Percentiles rank a stretch among this genome's conserved stretches.
These are phyloP conservation scores for Sphaerostilbella broomeana DNA, from an alignment of 2,329 filamentous ascomycete species.

Conservation along the genomic window DNA sequence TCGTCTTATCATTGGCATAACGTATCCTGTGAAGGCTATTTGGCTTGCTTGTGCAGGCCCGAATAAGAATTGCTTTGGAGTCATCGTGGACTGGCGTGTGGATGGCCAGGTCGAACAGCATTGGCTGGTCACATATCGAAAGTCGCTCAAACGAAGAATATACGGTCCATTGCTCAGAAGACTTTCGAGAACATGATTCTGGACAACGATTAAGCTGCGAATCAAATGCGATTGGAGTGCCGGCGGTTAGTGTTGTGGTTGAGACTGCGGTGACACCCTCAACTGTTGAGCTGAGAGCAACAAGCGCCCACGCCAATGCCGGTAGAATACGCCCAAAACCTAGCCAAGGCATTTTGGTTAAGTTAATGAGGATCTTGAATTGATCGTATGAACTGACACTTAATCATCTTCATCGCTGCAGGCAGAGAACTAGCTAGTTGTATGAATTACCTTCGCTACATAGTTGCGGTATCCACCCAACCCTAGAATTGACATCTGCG, in stretches of 20 bases:
- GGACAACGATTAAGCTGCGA: too few species aligned
- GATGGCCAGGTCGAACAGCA: conserved; percentile 6
- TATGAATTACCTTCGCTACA: background rate
- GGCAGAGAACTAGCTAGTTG: background rate
- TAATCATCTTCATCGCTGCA: background rate
- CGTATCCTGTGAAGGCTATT: background rate
- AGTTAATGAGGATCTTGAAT: background rate
- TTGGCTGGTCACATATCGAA: conserved; percentile 4
- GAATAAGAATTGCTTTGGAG: conserved; percentile 2
- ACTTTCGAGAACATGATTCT: too few species aligned
- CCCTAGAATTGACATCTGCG: background rate
- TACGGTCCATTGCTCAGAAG: conserved; percentile 4
- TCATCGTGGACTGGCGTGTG: conserved; percentile 1
- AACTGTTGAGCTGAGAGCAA: too few species aligned
- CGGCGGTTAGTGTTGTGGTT: too few species aligned
- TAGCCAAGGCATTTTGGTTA: background rate
- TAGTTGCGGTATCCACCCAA: background rate
- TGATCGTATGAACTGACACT: background rate
- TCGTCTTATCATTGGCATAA: background rate
- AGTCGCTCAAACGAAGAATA: conserved; percentile 4
- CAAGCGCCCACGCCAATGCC: too few species aligned
- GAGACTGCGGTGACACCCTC: too few species aligned
- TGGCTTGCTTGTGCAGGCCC: background rate
- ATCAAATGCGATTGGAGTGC: too few species aligned
- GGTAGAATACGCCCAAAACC: background rate